Base-by-base conservation (phyloP, 2,329 filamentous ascomycete genomes). In the Bipolaris sorokiniana region DNA sequence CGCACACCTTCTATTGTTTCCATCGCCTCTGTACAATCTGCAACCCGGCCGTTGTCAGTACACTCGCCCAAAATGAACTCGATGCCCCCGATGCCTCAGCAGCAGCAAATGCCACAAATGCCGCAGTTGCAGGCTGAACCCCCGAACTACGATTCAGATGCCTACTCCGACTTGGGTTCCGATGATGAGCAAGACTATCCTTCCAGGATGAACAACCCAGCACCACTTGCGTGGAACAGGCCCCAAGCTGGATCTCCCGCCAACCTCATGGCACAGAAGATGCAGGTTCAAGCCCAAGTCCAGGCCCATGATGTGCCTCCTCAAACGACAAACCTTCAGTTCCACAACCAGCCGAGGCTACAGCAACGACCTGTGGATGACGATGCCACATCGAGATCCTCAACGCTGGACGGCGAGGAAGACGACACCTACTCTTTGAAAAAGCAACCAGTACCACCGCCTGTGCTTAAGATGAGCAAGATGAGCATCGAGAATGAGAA, bases 361-460 rank as follows among this genome's bases (percentile, higher is more conserved):
- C 22, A 46, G 15, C 16, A 65, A 20, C 60, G 51, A n/a, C 62
- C 58, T 4, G 54, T 61, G n/a, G 72, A 75, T n/a, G 69, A 73
- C 22, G 72, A 73, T 48, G 63, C 67, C 1, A 67, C 68, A 31
- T 76, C 73, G 15, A 59, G 72, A 18, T 62, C 67, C 10, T 75
- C 72, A 0, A 77, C 74, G 0, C 64, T 77, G n/a, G 64, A 63
- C 13, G 70, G 65, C n/a, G 65, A 70, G 10, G 70, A 74, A 16
- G 66, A 70, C 5, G 65, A 63, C 26, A 63, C 68, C 0, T 71
- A 61, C 40, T 65, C 68, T 3, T 66, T 72, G 41, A 76, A 76
- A 57, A 72, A 67, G 9, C n/a, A n/a, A n/a, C 65, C 64, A 3
- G 74, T 63, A 23, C 54, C 61, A 16, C 54, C 68, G 5, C 54